Percentiles rank a stretch among this genome's conserved stretches.
Evolutionary conservation across 1,284 basidiomycete species (phyloP).

Genomic region (Ceraceosorus guamensis): DNA sequence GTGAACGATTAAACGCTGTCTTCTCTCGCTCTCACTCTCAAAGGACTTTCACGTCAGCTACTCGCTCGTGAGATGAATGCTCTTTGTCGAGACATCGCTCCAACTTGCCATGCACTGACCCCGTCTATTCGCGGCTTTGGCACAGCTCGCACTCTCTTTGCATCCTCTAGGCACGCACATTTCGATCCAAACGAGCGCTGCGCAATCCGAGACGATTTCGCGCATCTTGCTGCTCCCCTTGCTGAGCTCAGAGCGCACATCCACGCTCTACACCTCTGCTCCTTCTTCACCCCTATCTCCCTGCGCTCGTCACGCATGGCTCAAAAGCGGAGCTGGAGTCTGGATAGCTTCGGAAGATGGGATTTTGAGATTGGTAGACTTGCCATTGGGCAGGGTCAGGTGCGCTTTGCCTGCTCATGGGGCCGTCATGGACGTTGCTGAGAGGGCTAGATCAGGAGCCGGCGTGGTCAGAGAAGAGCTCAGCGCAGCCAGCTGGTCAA

Average conservation of each 20-base stretch:
- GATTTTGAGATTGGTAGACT: slow-evolving; percentile 27
- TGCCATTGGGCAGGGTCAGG: slow-evolving; percentile 22
- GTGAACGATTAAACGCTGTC: too few species aligned
- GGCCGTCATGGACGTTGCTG: not conserved
- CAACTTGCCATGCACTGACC: too few species aligned
- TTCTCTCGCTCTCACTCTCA: too few species aligned
- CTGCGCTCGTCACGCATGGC: slow-evolving; percentile 33
- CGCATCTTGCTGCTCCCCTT: slow-evolving; percentile 29
- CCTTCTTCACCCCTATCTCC: slow-evolving; percentile 21
- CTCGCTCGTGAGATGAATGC: too few species aligned
- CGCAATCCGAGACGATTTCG: slow-evolving; percentile 10
- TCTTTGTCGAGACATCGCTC: too few species aligned
- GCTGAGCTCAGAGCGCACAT: slow-evolving; percentile 18
- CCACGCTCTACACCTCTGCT: slow-evolving; percentile 31
- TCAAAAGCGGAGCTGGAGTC: slow-evolving; percentile 19
- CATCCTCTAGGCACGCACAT: slow-evolving; percentile 31
- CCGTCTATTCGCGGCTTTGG: too few species aligned
- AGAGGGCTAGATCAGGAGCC: not conserved
- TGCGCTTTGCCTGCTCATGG: slow-evolving; percentile 28
- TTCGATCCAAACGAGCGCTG: slow-evolving; percentile 34
- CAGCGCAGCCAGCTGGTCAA: slow-evolving; percentile 19
- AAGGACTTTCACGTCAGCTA: slow-evolving; percentile 37
- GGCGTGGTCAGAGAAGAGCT: slow-evolving; percentile 2
- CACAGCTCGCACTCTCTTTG: slow-evolving; percentile 31
- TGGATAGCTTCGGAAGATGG: slow-evolving; percentile 43